Evolutionary conservation across 1,284 basidiomycete species (phyloP), one percentile per base, ranked within the genome.

Genomic region (Boletellus deceptivus): DNA sequence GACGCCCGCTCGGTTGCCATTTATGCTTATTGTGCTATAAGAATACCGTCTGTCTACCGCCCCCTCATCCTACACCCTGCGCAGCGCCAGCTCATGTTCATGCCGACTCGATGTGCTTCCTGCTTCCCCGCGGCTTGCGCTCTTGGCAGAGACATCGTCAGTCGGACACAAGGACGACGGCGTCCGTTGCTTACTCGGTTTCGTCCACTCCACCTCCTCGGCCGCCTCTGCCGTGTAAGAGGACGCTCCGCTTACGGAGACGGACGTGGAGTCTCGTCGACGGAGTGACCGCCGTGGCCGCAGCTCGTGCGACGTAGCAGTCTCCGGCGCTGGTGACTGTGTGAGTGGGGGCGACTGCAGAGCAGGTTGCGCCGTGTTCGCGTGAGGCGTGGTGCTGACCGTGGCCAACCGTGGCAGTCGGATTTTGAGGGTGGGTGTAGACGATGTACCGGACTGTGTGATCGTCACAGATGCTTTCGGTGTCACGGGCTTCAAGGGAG

Each of bases 401-500:
- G 68, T 60, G 20, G 66, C 62, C 33, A 67, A 46, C 44, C 65
- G 65, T 38, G 65, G 65, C 41, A 68, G 45, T 48, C 65, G 67
- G 33, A 68, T 68, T 57, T 70, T 68, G 25, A 68, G 62, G 22
- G 67, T 68, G 36, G 65, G 69, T 13, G 69, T 67, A 33, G 68
- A 56, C 11, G 65, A 69, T 42, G 65, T 54, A 24, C 52, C 49
- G 3, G 65, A 67, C 33, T 71, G 69, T 16, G 69, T 70, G 44
- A 70, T 68, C 1, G 65, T 69, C 37, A 70, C 59, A 13, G 65
- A 67, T 11, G 69, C 61, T 47, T 71, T 71, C 29, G 65, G 68
- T 25, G 67, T 68, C 45, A 49, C 49, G 27, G 69, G 69, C 29
- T 67, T 65, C 35, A 54, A 24, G 8, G 38, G 25, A 2, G 55